Conservation (phyloP, 106 monocot genomes). For the Dioscorea zingiberensis region DNA sequence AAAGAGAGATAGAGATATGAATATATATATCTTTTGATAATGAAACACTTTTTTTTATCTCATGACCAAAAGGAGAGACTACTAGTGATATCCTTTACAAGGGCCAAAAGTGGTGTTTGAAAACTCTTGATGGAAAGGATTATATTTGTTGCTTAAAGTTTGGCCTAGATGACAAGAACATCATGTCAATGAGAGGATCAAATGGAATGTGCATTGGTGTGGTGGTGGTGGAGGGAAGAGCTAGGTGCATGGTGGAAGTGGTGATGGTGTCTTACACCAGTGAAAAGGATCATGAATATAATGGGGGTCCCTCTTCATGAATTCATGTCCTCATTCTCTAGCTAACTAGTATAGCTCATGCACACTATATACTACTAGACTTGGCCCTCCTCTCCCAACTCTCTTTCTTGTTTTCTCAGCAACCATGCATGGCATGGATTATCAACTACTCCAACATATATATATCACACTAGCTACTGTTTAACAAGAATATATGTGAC, state of each 20-base stretch:
- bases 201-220: background rate
- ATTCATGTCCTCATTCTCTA: no score
- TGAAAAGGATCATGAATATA: background rate
- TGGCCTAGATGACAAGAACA: conserved; percentile 1
- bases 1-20: background rate
- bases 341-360: background rate
- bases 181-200: background rate
- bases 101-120: no score
- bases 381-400: no score
- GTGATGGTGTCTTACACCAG: conserved; percentile 1
- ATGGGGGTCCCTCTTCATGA: background rate
- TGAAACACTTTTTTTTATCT: no score
- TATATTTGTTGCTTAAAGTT: conserved; percentile 13
- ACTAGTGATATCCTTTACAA: no score
- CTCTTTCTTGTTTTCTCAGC: background rate
- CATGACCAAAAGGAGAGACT: no score
- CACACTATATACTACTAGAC: no score
- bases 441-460: no score
- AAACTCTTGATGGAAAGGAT: background rate
- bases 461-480: no score
- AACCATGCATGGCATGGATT: background rate
- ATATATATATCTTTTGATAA: no score
- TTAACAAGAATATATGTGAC: no score
- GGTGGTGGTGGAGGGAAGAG: background rate
- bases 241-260: background rate